Base-by-base conservation (phyloP, 208 protist species). In the Wallacemonas sp. region DNA sequence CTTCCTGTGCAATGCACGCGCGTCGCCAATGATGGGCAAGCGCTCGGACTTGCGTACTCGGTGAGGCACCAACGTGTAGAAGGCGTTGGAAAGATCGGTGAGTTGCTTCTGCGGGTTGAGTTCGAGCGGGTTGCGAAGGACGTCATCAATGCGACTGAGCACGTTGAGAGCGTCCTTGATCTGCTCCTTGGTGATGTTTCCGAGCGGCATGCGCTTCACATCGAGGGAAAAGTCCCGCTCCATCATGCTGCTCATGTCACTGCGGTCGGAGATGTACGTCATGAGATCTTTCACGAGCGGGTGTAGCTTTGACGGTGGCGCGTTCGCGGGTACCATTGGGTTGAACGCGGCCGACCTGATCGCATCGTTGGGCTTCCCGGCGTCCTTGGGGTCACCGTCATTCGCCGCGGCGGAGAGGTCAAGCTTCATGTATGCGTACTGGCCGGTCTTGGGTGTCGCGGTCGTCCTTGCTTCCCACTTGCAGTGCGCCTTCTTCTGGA, bases 21-120 rank as follows among this genome's bases (percentile, higher is more conserved):
- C 27, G 2, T 64, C 52, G 50, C 42, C 48, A 36, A 79, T 87
- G 13, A 78, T 1, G 12, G 76, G 74, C 21, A 67, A 69, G n/a
- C 46, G n/a, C 29, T 42, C 36, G 13, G 21, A 13, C 30, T 60
- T 63, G 21, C 74, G 50, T 48, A 88, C 67, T 19, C 48, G 39
- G 36, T 82, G 78, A 2, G 78, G 81, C n/a, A 85, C 73, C 24
- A 88, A 54, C 19, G 81, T 88, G 70, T 85, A 85, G 64, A 88
- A 88, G 15, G 33, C 41, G 46, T 66, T 69, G 22, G 71, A 68
- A 21, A 61, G 30, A 4, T 71, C 45, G 3, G 39, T 32, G 13
- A 63, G 58, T 41, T 67, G 52, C 57, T 68, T 54, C n/a, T 61
- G 2, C 13, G 41, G n/a, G 3, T 12, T 12, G 5, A 57, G 24